Base-by-base conservation (phyloP, 495 filamentous ascomycete genomes). In the Penicillium maclennaniae region DNA sequence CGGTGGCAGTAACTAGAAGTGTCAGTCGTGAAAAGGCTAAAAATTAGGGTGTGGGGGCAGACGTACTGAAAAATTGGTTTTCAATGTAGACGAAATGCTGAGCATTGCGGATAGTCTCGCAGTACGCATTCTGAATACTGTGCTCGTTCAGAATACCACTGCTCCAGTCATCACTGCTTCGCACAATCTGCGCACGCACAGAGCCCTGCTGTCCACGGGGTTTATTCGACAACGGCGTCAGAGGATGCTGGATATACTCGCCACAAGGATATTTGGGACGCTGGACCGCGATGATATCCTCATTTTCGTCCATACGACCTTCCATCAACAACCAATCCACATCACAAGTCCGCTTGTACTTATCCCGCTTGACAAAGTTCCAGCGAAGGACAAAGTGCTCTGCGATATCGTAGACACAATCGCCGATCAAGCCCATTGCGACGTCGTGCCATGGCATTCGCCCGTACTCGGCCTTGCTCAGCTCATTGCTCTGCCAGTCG, bases 381-480 rank as follows among this genome's bases (percentile, higher is more conserved):
- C 93, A 97, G 38, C 92, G 82, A n/a, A 95, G 78, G 31, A 96
- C 86, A 60, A 98, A 98, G 64, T 98, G 92, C 69, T 97, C 91
- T 4, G 92, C 92, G 58, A 98, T 92, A 66, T 96, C 91, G 64
- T 91, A 92, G 27, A 96, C 88, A 60, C 86, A 89, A 38, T 91
- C 89, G 5, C 92, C 92, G 43, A 95, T 80, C 20, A 97, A 49
- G 3, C 88, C 91, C 88, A 97, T 91, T 4, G 87, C 79, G 3
- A 97, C 91, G 65, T 97, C 92, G 62, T 97, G 92, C 92, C 92
- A 97, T 1, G 92, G 92, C 92, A 97, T 96, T 26, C 92, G 84
- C 20, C 91, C 92, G 56, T 87, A 95, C 28, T 96, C 90, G 0
- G 86, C 83, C 73, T 97, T 97, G 68, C 81, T 88, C n/a, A 97